Conservation (phyloP, 2,329 filamentous ascomycete species). For the Aspergillus spinulosporus region DNA sequence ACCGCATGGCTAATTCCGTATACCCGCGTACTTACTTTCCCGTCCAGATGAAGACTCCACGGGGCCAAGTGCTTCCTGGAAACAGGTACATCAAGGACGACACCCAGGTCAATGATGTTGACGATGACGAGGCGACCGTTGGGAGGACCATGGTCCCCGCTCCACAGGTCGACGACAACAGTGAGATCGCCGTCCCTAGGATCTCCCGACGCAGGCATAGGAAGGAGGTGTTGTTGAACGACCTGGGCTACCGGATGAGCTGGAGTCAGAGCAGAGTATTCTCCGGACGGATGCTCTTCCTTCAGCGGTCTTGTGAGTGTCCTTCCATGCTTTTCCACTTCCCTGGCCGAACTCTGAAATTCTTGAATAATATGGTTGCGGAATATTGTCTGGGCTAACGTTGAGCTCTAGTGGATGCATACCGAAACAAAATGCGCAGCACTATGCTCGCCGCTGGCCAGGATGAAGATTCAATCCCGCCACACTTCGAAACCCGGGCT, state of each 20-base stretch:
- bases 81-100: slow-evolving; percentile 73
- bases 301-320: slow-evolving; percentile 84
- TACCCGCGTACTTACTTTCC: slow-evolving; percentile 91
- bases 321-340: neutral
- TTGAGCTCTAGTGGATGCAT: slow-evolving; percentile 74
- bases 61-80: slow-evolving; percentile 68
- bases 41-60: slow-evolving; percentile 85
- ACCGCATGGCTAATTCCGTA: slow-evolving; percentile 84
- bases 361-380: too few relatives aligned
- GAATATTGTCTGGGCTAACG: neutral
- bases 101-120: slow-evolving; percentile 52
- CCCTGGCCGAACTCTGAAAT: neutral
- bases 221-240: slow-evolving; percentile 89
- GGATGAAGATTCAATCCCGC: slow-evolving; percentile 70
- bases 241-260: slow-evolving; percentile 90
- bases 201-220: slow-evolving; percentile 68
- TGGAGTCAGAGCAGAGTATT: slow-evolving; percentile 96
- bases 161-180: slow-evolving; percentile 66
- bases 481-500: slow-evolving; percentile 84
- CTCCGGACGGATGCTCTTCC: slow-evolving; percentile 78
- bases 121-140: slow-evolving; percentile 33
- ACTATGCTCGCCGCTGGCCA: slow-evolving; percentile 77
- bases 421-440: slow-evolving; percentile 84
- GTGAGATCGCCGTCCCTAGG: slow-evolving; percentile 72
- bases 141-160: slow-evolving; percentile 59